Percentiles rank a stretch among this genome's conserved stretches.
Conservation (phyloP, 192 early-diverging fungal genomes). For the Dissophora ornata region DNA sequence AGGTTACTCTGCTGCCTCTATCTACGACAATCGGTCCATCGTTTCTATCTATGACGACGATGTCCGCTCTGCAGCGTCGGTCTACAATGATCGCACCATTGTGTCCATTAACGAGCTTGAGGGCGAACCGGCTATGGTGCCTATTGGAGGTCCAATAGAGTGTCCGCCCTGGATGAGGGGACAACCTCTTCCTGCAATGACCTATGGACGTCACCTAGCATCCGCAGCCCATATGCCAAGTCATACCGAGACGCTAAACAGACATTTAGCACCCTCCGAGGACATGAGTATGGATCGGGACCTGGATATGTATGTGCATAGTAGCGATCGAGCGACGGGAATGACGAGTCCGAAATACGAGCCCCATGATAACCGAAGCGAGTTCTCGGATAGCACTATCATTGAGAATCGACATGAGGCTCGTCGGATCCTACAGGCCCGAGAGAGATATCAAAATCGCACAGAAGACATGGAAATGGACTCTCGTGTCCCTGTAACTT, state of each 20-base stretch:
- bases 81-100: slow-evolving; percentile 25
- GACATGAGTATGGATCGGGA: slow-evolving; percentile 1
- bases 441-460: too few species aligned
- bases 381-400: not conserved
- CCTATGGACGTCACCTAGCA: slow-evolving; percentile 11
- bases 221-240: slow-evolving; percentile 22
- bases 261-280: not conserved
- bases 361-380: not conserved
- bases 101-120: slow-evolving; percentile 20
- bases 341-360: not conserved
- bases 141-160: not conserved
- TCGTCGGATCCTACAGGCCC: not conserved
- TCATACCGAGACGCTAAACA: not conserved
- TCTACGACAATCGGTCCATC: slow-evolving; percentile 18
- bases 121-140: not conserved
- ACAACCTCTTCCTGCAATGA: slow-evolving; percentile 14
- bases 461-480: slow-evolving; percentile 8
- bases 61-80: slow-evolving; percentile 9
- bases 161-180: slow-evolving; percentile 14
- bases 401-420: not conserved
- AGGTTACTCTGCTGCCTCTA: slow-evolving; percentile 21
- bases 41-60: slow-evolving; percentile 10
- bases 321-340: not conserved
- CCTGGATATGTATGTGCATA: not conserved
- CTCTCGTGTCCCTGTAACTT: not conserved